Conservation (phyloP, 352 stramenopile species). For the Phytophthora cryptogea region DNA sequence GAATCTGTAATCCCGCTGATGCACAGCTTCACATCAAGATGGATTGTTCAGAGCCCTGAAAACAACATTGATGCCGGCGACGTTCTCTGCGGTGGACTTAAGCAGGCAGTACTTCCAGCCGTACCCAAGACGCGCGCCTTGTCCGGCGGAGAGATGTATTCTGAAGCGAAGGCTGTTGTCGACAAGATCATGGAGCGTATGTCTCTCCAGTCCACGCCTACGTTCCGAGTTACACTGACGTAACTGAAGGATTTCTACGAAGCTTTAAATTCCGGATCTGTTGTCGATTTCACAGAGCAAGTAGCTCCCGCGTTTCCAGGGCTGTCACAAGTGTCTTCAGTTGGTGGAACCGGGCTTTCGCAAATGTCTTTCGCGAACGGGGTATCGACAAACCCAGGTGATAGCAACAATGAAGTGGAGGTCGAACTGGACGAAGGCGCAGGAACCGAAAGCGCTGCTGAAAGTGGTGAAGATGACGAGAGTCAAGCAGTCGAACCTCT, state of each 20-base stretch:
- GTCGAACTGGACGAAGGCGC: too few species aligned
- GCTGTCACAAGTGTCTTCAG: not conserved
- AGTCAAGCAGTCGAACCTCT: too few species aligned
- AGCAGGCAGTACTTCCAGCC: not conserved
- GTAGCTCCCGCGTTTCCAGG: not conserved
- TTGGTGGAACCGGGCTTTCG: not conserved
- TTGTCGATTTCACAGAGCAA: not conserved
- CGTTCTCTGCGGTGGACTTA: not conserved
- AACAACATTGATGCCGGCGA: slow-evolving; percentile 14
- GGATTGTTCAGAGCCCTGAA: slow-evolving; percentile 2
- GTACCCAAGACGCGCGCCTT: not conserved
- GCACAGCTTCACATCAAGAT: not conserved
- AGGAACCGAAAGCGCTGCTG: too few species aligned
- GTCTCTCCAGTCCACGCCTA: slow-evolving; percentile 17
- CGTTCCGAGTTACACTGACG: slow-evolving; percentile 1
- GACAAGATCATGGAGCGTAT: slow-evolving; percentile 15
- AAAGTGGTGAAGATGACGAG: too few species aligned
- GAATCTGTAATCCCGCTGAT: slow-evolving; percentile 12
- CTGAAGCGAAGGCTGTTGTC: not conserved
- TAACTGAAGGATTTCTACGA: slow-evolving; percentile 26
- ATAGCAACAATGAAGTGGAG: too few species aligned
- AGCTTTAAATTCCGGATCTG: not conserved
- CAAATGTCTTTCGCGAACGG: not conserved
- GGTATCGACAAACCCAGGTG: too few species aligned
- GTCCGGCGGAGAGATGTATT: not conserved